A percentile compares a stretch with the other conserved stretches of the same genome.
Conservation (phyloP, 2,329 filamentous ascomycete species). For the Hypoxylon sp. region DNA sequence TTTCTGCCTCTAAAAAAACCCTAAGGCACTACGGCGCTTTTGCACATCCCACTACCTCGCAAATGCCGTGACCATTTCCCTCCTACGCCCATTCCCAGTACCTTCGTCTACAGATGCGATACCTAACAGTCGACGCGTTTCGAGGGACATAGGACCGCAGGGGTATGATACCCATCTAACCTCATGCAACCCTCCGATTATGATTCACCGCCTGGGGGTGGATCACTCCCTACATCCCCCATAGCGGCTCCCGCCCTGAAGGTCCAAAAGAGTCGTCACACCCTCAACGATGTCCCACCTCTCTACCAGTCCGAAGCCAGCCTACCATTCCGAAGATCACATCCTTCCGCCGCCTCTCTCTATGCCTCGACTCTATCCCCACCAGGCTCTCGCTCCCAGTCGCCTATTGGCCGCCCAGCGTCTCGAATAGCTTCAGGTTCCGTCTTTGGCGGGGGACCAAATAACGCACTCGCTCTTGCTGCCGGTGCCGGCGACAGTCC, state of each 20-base stretch:
- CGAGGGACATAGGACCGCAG: conserved; percentile 25
- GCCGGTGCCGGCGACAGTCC: conserved; percentile 61
- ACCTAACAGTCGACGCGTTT: conserved; percentile 18
- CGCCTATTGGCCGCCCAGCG: conserved; percentile 73
- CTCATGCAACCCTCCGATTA: conserved; percentile 52
- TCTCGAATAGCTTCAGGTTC: conserved; percentile 71
- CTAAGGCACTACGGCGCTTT: neutral
- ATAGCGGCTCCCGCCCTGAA: conserved; percentile 72
- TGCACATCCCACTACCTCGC: neutral
- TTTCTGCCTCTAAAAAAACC: neutral
- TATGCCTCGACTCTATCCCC: conserved; percentile 78
- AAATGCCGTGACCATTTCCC: conserved; percentile 4
- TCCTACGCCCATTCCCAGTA: conserved; percentile 6
- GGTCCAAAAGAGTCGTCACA: conserved; percentile 73
- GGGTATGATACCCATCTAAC: conserved; percentile 31
- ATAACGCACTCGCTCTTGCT: conserved; percentile 61
- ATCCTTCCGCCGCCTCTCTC: conserved; percentile 72
- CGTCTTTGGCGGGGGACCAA: conserved; percentile 66
- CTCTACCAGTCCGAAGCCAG: conserved; percentile 67
- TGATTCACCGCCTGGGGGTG: conserved; percentile 71
- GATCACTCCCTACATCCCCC: conserved; percentile 79
- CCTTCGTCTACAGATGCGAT: conserved; percentile 41
- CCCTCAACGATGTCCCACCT: conserved; percentile 61
- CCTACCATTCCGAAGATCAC: conserved; percentile 68
- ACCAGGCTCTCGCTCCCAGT: conserved; percentile 76